These are phyloP conservation scores for Pichia exigua DNA, from an alignment of 805 yeast species.

Conservation along the genomic window DNA sequence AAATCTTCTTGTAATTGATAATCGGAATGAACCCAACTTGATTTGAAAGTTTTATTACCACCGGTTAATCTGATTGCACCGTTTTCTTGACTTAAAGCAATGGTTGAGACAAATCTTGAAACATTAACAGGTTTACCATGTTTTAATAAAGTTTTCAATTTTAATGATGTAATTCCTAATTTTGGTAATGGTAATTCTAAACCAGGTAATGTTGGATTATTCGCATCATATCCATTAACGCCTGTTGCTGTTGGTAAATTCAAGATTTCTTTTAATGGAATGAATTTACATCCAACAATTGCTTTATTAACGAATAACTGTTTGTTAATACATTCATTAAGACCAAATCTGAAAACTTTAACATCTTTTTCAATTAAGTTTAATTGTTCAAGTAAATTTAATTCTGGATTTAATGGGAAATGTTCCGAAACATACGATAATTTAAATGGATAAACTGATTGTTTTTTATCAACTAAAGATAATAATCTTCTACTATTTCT, in stretches of 20 bases:
- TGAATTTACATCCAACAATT: conserved; percentile 60
- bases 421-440: conserved; percentile 57
- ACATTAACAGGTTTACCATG: conserved; percentile 46
- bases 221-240: conserved; percentile 56
- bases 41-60: conserved; percentile 56
- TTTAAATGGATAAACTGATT: conserved; percentile 90
- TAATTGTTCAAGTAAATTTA: conserved; percentile 31
- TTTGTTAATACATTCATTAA: conserved; percentile 72
- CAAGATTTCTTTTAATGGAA: conserved; percentile 61
- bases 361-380: conserved; percentile 45
- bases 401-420: conserved; percentile 48
- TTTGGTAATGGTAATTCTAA: conserved; percentile 70
- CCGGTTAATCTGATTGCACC: conserved; percentile 79
- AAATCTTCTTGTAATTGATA: conserved; percentile 49
- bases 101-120: conserved; percentile 75
- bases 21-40: conserved; percentile 84
- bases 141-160: conserved; percentile 55
- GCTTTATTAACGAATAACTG: conserved; percentile 71
- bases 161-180: conserved; percentile 61
- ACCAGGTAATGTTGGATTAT: conserved; percentile 59
- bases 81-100: conserved; percentile 42
- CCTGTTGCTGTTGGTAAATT: conserved; percentile 62
- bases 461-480: conserved; percentile 58
- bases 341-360: conserved; percentile 61
- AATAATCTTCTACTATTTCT: conserved; percentile 66